These are phyloP conservation scores for Yamadazyma epiphylla DNA, from an alignment of 1,139 yeast species.

Conservation along the genomic window DNA sequence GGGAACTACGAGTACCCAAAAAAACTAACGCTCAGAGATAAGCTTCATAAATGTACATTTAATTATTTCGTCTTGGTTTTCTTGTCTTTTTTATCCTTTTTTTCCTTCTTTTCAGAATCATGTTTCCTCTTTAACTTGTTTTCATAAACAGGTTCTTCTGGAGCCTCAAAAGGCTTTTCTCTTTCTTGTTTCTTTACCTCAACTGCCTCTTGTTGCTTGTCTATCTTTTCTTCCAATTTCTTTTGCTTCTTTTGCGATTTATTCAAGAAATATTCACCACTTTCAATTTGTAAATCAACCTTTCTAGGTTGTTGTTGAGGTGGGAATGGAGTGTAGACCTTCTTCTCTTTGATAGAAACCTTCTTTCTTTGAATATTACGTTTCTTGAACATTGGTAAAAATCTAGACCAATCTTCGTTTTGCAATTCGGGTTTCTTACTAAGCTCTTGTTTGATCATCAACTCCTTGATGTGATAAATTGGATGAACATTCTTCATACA, in stretches of 20 bases:
- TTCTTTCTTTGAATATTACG: constrained; percentile 92
- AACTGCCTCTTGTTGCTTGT: constrained; percentile 69
- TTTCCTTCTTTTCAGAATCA: constrained; percentile 14
- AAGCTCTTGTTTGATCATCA: constrained; percentile 94
- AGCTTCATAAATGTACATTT: too few relatives aligned
- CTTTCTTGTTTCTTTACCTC: constrained; percentile 66
- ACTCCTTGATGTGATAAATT: constrained; percentile 91
- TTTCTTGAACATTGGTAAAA: constrained; percentile 95
- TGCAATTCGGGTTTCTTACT: constrained; percentile 94
- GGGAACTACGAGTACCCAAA: too few relatives aligned
- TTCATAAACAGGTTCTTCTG: constrained; percentile 63
- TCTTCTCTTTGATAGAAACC: constrained; percentile 66
- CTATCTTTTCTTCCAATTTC: constrained; percentile 73
- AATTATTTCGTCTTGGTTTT: constrained; percentile 5
- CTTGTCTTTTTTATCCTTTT: constrained; percentile 16
- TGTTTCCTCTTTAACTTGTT: constrained; percentile 26
- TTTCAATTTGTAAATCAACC: constrained; percentile 94
- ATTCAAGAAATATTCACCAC: constrained; percentile 96
- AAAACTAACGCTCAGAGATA: too few relatives aligned
- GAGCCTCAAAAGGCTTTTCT: constrained; percentile 78
- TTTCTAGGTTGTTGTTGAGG: constrained; percentile 96
- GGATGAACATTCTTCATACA: constrained; percentile 97
- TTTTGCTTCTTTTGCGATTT: constrained; percentile 74
- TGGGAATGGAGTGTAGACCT: constrained; percentile 97
- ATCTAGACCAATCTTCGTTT: constrained; percentile 95